Conservation (phyloP, 1,284 basidiomycete species). For the Boletus sp. region DNA sequence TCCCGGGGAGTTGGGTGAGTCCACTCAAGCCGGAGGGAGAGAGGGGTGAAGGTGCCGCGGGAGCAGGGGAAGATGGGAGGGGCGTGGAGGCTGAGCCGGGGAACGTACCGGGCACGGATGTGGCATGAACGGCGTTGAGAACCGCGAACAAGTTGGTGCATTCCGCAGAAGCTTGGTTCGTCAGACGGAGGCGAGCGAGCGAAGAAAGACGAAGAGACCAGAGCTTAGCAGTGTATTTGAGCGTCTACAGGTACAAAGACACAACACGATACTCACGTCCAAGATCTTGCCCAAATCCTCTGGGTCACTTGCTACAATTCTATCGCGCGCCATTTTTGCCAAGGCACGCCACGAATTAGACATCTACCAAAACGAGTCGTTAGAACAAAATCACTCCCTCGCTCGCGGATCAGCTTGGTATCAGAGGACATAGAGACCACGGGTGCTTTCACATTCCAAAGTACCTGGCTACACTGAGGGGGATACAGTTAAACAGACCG, state of each 20-base stretch:
- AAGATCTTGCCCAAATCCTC: slow-evolving; percentile 62
- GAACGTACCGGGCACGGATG: slow-evolving; percentile 26
- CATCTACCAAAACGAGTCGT: slow-evolving; percentile 48
- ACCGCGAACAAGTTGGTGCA: slow-evolving; percentile 76
- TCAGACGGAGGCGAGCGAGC: slow-evolving; percentile 72
- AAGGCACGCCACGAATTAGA: slow-evolving; percentile 79
- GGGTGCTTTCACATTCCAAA: slow-evolving; percentile 19
- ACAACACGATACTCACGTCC: slow-evolving; percentile 45
- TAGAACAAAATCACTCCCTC: slow-evolving; percentile 13
- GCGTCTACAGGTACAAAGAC: not conserved
- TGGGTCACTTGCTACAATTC: slow-evolving; percentile 63
- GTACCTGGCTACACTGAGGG: slow-evolving; percentile 23
- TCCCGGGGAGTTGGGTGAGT: slow-evolving; percentile 26
- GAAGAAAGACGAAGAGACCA: slow-evolving; percentile 79
- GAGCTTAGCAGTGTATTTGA: slow-evolving; percentile 42
- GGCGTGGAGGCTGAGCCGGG: slow-evolving; percentile 15
- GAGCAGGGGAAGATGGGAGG: slow-evolving; percentile 18
- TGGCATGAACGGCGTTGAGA: slow-evolving; percentile 54
- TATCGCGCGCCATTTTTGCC: slow-evolving; percentile 73
- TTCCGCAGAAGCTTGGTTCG: slow-evolving; percentile 77
- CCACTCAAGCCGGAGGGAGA: slow-evolving; percentile 24
- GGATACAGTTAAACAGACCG: slow-evolving; percentile 18
- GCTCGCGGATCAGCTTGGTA: not conserved
- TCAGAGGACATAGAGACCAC: not conserved
- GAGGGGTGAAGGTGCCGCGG: slow-evolving; percentile 10